Conservation (phyloP, 805 yeast species). For the Zygosaccharomyces gambellarensis region DNA sequence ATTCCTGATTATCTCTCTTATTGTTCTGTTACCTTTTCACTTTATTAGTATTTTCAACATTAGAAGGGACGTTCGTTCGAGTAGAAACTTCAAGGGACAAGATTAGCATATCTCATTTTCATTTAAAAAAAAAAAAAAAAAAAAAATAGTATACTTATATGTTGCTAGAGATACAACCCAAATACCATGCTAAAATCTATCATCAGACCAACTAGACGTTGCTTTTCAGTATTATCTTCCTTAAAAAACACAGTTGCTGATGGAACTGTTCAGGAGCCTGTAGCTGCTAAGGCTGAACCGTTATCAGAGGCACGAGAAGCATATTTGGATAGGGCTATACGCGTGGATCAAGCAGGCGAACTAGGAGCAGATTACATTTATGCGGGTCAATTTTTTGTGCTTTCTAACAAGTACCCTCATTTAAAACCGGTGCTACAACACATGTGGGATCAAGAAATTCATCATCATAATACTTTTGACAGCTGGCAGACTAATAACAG, state of each 20-base stretch:
- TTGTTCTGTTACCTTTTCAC: not conserved
- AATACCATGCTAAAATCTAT: not conserved
- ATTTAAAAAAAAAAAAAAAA: not conserved
- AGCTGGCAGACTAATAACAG: slow-evolving; percentile 66
- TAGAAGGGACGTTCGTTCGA: not conserved
- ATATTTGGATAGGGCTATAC: slow-evolving; percentile 63
- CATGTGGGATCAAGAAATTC: slow-evolving; percentile 98
- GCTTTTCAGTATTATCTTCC: slow-evolving; percentile 17
- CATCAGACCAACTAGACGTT: not conserved
- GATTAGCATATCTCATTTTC: not conserved
- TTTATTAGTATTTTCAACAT: not conserved
- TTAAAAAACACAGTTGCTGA: slow-evolving; percentile 8
- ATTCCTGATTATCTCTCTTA: not conserved
- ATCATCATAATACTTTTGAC: slow-evolving; percentile 84
- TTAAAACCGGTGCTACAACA: slow-evolving; percentile 77
- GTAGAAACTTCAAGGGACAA: not conserved
- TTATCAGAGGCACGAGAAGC: slow-evolving; percentile 56
- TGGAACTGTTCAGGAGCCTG: not conserved
- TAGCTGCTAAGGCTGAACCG: slow-evolving; percentile 22
- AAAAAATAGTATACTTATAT: not conserved
- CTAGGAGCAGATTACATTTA: slow-evolving; percentile 92
- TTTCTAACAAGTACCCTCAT: slow-evolving; percentile 65
- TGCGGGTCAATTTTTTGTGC: slow-evolving; percentile 79
- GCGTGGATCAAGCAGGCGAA: slow-evolving; percentile 98
- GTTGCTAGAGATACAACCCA: not conserved